Conservation (phyloP, 23 red algal genomes). For the Pyropia haitanensis region DNA sequence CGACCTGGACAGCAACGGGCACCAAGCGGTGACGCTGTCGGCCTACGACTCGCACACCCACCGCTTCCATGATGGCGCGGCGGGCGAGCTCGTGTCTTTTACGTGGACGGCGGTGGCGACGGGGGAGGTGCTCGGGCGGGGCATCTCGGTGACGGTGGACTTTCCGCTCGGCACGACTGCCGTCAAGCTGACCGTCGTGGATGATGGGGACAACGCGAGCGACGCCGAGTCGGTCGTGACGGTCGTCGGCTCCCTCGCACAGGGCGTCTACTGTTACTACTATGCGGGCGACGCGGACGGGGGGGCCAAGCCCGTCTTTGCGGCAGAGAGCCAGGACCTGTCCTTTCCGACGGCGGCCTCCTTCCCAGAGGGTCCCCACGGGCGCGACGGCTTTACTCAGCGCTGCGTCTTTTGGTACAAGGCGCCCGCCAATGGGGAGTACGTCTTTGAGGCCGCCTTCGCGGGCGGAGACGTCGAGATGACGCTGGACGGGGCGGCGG, state of each 20-base stretch:
- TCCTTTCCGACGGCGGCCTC: too few relatives aligned
- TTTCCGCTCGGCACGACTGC: slow-evolving; percentile 53
- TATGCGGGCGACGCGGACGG: neutral
- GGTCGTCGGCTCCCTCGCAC: slow-evolving; percentile 26
- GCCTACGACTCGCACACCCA: slow-evolving; percentile 48
- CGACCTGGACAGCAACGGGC: slow-evolving; percentile 31
- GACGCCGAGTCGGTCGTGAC: slow-evolving; percentile 39
- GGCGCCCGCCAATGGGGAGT: too few relatives aligned
- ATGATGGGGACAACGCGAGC: slow-evolving; percentile 28
- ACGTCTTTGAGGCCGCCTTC: too few relatives aligned
- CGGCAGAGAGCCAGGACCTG: too few relatives aligned
- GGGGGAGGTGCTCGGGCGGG: slow-evolving; percentile 25
- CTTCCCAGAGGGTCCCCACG: too few relatives aligned
- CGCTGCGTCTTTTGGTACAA: too few relatives aligned
- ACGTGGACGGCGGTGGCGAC: slow-evolving; percentile 46
- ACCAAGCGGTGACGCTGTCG: slow-evolving; percentile 15
- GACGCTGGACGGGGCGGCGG: too few relatives aligned
- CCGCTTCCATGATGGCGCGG: slow-evolving; percentile 26
- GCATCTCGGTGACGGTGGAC: slow-evolving; percentile 7
- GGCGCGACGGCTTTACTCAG: too few relatives aligned
- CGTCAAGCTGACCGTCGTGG: slow-evolving; percentile 29
- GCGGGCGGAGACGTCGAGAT: too few relatives aligned
- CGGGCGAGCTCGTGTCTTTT: slow-evolving; percentile 26
- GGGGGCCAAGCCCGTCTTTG: too few relatives aligned
- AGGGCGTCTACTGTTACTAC: slow-evolving; percentile 55